Evolutionary conservation across 805 yeast genomes (phyloP).

Genomic region (Nakazawaea molendinolei): DNA sequence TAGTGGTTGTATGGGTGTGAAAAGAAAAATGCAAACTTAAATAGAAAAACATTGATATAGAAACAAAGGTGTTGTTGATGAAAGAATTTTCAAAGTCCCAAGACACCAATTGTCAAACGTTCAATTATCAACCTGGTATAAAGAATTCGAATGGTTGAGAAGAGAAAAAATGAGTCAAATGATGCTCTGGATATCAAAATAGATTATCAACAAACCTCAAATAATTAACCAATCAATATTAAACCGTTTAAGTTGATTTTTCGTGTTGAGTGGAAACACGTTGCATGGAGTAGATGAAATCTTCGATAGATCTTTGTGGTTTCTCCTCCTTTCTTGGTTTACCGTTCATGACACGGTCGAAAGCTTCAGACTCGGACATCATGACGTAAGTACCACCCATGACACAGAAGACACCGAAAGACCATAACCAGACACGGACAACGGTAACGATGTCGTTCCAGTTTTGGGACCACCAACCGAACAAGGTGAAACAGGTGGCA

Average conservation of each 20-base stretch:
- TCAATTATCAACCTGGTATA: no score
- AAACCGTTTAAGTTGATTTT: conserved; percentile 48
- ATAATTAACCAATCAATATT: not conserved
- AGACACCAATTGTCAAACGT: no score
- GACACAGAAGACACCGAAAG: conserved; percentile 95
- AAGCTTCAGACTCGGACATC: conserved; percentile 76
- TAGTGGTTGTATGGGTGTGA: no score
- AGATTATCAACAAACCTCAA: conserved; percentile 10
- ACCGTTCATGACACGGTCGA: conserved; percentile 83
- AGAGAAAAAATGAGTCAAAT: conserved; percentile 1
- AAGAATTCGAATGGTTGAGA: not conserved
- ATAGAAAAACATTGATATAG: no score
- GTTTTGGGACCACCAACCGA: conserved; percentile 98
- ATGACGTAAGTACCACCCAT: conserved; percentile 95
- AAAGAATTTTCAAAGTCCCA: no score
- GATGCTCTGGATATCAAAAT: conserved; percentile 7
- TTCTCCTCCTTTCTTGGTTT: conserved; percentile 52
- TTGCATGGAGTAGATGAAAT: conserved; percentile 80
- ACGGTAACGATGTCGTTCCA: conserved; percentile 95
- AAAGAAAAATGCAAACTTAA: conserved; percentile 7
- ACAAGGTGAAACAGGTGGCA: conserved; percentile 86
- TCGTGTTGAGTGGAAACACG: conserved; percentile 88
- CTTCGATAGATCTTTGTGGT: conserved; percentile 69
- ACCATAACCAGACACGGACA: conserved; percentile 91
- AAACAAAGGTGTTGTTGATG: no score